Percentiles rank a stretch among this genome's conserved stretches.
phyloP scores from a whole-genome alignment of 148 eudicot genomes.

The Fagopyrum homotropicum region DNA sequence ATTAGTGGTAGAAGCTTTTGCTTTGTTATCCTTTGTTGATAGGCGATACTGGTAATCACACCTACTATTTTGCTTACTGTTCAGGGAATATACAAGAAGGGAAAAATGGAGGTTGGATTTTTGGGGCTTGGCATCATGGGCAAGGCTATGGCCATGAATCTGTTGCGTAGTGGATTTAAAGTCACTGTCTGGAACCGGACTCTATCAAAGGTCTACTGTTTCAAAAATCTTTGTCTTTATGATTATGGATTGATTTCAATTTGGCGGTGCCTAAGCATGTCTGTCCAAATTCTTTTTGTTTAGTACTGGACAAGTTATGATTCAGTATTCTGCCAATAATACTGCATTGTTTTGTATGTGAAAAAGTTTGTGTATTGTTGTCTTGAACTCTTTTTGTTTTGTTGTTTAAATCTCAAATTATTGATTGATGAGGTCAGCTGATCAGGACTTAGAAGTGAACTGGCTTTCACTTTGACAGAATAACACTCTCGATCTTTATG shows the following conservation, averaged over 20 bases:
- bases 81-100: neutral
- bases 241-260: neutral
- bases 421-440: neutral
- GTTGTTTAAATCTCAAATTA: neutral
- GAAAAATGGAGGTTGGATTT: constrained; percentile 77
- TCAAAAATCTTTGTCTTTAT: neutral
- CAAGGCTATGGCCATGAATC: constrained; percentile 87
- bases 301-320: neutral
- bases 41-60: neutral
- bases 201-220: constrained; percentile 59
- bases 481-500: neutral
- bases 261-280: neutral
- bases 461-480: neutral
- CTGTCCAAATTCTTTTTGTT: constrained; percentile 3
- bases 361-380: neutral
- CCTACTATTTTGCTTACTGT: neutral
- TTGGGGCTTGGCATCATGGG: constrained; percentile 94
- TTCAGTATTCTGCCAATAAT: constrained; percentile 6
- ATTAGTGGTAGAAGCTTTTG: neutral
- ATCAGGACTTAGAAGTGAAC: neutral
- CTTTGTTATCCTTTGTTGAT: neutral
- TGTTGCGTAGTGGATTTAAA: constrained; percentile 68
- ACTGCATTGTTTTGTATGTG: neutral
- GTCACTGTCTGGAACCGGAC: constrained; percentile 95
- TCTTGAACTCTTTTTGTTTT: neutral